Base-by-base conservation (phyloP, 257 asterid genomes). In the Asclepias syriaca region DNA sequence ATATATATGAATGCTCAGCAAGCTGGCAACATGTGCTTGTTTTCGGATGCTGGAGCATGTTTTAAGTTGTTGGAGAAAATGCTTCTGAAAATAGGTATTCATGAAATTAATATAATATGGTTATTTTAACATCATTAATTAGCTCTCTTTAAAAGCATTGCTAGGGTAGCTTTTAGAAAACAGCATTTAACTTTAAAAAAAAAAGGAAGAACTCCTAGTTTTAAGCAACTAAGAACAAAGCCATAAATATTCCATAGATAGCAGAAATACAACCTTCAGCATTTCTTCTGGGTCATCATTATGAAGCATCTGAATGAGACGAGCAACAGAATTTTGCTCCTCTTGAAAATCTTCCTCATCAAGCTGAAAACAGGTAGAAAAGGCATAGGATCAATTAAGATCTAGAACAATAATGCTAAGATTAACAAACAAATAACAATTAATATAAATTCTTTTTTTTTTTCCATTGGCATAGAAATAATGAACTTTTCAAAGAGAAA, bases 261-360 rank as follows among this genome's bases (percentile, higher is more conserved):
- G 18, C 70, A 48, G 43, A 11, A 29, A 70, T 48, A 77, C 76
- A 80, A 95, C 99, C 95, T 92, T 89, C 73, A 92, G 83, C 99
- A 90, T 92, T 83, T 95, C 97, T 77, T 90, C 96, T 32, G 92
- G 92, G 76, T 92, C 91, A 70, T 90, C 96, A 82, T 84, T 85
- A 69, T 92, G 84, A 75, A 95, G 81, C 97, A 95, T 90, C 77
- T 90, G 98, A 74, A 95, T 87, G 74, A 95, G 96, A 65, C 96
- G 89, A 58, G 98, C 91, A 70, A 95, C 95, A 66, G 85, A 87
- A 78, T 88, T 87, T 81, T 95, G 99, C 78, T 95, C 99, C 86
- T 95, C 99, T 69, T 85, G 84, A 79, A 95, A 95, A 80, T 95
- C 99, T 74, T 89, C 96, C 82, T 89, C 98, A 24, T 90, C 97